Base-by-base conservation (phyloP, 306 rosid species). In the Arachis stenosperma region DNA sequence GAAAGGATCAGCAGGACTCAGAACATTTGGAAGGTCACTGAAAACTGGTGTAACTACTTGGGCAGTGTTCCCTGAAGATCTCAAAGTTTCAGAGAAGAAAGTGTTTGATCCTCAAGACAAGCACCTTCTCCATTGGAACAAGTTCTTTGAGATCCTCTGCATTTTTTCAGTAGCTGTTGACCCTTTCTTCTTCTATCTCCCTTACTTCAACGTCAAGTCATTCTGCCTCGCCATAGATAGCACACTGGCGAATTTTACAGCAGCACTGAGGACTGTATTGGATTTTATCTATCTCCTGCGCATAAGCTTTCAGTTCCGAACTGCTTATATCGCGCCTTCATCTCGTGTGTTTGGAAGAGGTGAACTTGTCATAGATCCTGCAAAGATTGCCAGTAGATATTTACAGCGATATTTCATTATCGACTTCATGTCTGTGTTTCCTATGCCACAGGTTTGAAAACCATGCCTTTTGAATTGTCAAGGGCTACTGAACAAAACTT, bases 341-440 rank as follows among this genome's bases (percentile, higher is more conserved):
- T 94, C 98, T 41, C 80, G 97, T 56, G 97, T 94, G 36, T 91
- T 94, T 29, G 98, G 98, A 40, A 78, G 98, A 81, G 98, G 98
- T 51, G 98, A 94, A 74, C 98, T 94, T 60, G 98, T 94, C 40
- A 94, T 89, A 37, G 96, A 91, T 80, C 87, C 97, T 70, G 50
- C 80, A 15, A 57, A 91, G 82, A 94, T 91, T 60, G 98, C 96
- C 7, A 75, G 50, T 78, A 83, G 96, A 65, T 94, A 94, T 76
- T 85, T 94, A 11, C 83, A 9, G 46, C 92, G 87, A 12, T 86
- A 88, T 75, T 94, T 91, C 83, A 4, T 89, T 6, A 62, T 92
- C 12, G 98, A 94, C 79, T 83, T 94, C 56, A 51, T 76, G 74
- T 83, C 97, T 62, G 81, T 94, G 65, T 75, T 94, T 9, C 98